Conservation (phyloP, 352 stramenopile genomes). For the Phytophthora parvispora region DNA sequence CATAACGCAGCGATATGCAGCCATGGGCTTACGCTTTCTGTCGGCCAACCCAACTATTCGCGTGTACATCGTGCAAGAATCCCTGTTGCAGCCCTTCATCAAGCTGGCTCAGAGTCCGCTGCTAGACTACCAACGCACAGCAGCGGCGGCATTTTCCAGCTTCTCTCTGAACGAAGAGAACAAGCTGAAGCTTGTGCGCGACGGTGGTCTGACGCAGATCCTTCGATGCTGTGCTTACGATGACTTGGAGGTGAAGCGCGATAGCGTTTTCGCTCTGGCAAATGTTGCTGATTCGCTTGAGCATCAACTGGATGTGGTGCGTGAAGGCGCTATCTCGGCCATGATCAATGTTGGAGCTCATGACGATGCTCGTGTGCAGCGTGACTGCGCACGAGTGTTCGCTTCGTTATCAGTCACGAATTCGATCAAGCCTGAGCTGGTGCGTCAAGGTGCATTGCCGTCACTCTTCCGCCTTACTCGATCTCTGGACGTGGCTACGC, state of each 20-base stretch:
- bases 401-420: constrained; percentile 93
- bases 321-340: constrained; percentile 85
- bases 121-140: constrained; percentile 94
- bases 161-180: constrained; percentile 96
- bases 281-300: constrained; percentile 94
- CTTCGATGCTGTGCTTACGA: constrained; percentile 91
- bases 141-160: constrained; percentile 93
- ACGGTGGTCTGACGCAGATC: constrained; percentile 92
- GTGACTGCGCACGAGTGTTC: constrained; percentile 93
- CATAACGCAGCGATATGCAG: constrained; percentile 95
- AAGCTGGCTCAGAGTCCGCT: constrained; percentile 92
- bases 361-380: constrained; percentile 94
- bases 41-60: constrained; percentile 95
- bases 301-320: constrained; percentile 91
- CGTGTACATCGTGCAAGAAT: constrained; percentile 93
- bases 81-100: constrained; percentile 92
- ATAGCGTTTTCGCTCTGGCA: constrained; percentile 95
- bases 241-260: constrained; percentile 93
- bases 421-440: constrained; percentile 86
- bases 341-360: constrained; percentile 78
- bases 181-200: constrained; percentile 94
- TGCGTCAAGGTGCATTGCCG: constrained; percentile 84
- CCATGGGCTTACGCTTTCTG: constrained; percentile 96
- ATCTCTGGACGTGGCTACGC: constrained; percentile 93
- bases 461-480: constrained; percentile 95